These are phyloP conservation scores for Beverwykella pulmonaria DNA, from an alignment of 495 filamentous ascomycete genomes.

Conservation along the genomic window DNA sequence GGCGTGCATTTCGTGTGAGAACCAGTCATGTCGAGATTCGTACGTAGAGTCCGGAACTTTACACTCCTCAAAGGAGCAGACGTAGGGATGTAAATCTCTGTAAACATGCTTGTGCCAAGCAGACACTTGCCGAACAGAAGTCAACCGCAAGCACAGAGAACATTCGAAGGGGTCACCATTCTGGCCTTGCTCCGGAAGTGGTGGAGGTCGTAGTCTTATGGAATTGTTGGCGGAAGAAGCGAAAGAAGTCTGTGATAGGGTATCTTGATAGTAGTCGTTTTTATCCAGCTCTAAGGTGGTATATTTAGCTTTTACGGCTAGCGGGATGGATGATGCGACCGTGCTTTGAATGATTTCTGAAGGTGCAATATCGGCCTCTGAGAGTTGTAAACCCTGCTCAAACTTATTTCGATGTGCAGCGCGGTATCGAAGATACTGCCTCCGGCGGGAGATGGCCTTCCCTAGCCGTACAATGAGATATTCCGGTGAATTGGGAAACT, in stretches of 20 bases:
- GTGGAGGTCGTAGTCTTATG: conserved; percentile 15
- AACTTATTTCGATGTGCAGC: conserved; percentile 16
- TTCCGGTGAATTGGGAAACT: conserved; percentile 19
- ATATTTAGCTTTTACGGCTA: conserved; percentile 7
- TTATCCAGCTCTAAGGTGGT: background rate
- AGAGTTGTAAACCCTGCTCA: conserved; percentile 1
- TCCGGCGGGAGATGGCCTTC: conserved; percentile 23
- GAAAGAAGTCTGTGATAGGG: conserved; percentile 19
- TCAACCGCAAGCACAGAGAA: conserved; percentile 23
- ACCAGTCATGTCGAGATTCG: conserved; percentile 27
- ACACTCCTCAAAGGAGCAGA: conserved; percentile 21
- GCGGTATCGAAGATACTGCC: conserved; percentile 23
- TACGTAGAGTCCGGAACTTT: conserved; percentile 6
- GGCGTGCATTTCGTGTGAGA: conserved; percentile 10
- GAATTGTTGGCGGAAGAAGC: conserved; percentile 9
- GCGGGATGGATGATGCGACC: conserved; percentile 20
- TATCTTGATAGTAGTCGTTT: conserved; percentile 19
- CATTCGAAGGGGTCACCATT: conserved; percentile 27
- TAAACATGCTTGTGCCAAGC: conserved; percentile 31
- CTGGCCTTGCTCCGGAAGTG: conserved; percentile 19
- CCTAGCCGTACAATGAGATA: conserved; percentile 11
- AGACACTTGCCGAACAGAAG: conserved; percentile 6
- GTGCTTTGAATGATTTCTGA: conserved; percentile 16
- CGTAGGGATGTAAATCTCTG: conserved; percentile 26
- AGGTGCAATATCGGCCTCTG: background rate